These are phyloP conservation scores for Xerocomellus amylosporus DNA, from an alignment of 768 basidiomycete genomes.

Conservation along the genomic window DNA sequence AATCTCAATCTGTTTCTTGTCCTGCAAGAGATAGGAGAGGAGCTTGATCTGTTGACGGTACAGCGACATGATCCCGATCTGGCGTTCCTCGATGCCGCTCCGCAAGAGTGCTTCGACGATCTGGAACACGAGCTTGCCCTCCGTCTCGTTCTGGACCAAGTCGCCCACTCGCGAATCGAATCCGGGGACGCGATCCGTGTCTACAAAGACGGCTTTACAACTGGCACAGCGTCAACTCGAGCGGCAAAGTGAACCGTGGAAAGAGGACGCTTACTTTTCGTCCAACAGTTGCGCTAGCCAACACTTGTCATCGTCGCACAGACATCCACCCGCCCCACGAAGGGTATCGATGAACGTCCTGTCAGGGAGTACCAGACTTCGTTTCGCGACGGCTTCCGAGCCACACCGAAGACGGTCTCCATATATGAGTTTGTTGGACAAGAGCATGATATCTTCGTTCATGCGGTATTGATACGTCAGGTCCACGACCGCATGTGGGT, in stretches of 20 bases:
- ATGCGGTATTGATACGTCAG: slow-evolving; percentile 91
- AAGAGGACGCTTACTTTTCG: slow-evolving; percentile 49
- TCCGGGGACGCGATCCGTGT: slow-evolving; percentile 82
- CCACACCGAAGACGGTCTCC: slow-evolving; percentile 76
- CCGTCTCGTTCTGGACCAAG: slow-evolving; percentile 84
- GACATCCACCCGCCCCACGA: slow-evolving; percentile 36
- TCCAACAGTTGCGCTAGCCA: slow-evolving; percentile 70
- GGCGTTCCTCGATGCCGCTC: slow-evolving; percentile 61
- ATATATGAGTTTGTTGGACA: slow-evolving; percentile 89
- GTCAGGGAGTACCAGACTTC: slow-evolving; percentile 53
- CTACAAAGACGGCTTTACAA: slow-evolving; percentile 87
- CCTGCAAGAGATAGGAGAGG: slow-evolving; percentile 60
- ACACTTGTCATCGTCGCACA: slow-evolving; percentile 43
- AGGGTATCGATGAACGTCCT: slow-evolving; percentile 41
- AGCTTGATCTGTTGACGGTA: slow-evolving; percentile 97
- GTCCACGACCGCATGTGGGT: slow-evolving; percentile 83
- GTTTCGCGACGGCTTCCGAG: slow-evolving; percentile 62
- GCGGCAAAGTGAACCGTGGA: background rate
- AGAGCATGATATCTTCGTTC: slow-evolving; percentile 93
- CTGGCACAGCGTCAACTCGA: slow-evolving; percentile 38
- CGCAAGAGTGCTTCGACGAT: slow-evolving; percentile 61
- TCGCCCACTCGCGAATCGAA: slow-evolving; percentile 81
- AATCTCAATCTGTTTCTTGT: slow-evolving; percentile 65
- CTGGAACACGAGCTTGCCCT: slow-evolving; percentile 69
- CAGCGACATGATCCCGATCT: slow-evolving; percentile 86